Evolutionary conservation across 2,329 filamentous ascomycete species (phyloP), one percentile per base, ranked within the genome.

Genomic region (Aphanocladium album): DNA sequence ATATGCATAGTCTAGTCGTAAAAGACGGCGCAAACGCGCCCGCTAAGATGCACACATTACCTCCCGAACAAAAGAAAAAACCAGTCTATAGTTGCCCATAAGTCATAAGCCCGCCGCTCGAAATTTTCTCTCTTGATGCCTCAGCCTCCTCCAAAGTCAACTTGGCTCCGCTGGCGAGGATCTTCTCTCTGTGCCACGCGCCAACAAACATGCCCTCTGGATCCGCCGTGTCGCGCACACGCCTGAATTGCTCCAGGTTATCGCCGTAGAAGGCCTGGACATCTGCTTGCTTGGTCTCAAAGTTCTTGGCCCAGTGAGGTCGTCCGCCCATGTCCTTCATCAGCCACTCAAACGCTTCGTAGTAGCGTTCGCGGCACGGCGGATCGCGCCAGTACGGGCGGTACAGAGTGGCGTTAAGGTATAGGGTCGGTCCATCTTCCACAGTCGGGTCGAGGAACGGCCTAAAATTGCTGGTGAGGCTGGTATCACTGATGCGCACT

Each of bases 261-360:
- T 80, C 73, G 45, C 88, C 88, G 71, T 95, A 96, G 72, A 90
- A 85, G 1, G 73, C 72, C 62, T 84, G 81, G 47, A 96, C 80
- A 33, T 90, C 85, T 0, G 77, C 68, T 12, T 83, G 80, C 4
- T 83, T 80, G 9, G 82, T 80, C 51, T 80, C 78, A 73, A 96
- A 96, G 72, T 96, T 96, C 81, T 96, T 96, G 8, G 92, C 92
- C 90, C 92, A 96, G 74, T 96, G 92, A 19, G 92, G 92, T 50
- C 84, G 84, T 9, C 89, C 92, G 57, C 89, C 90, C 67, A 96
- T 79, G 49, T 96, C 89, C 62, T 85, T 87, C 92, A 96, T 96
- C 50, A 96, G 79, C 80, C 88, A 93, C 74, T 96, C 92, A 65
- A 96, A 96, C 1, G 89, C 92, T 74, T 93, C 82, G 73, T 96